These are phyloP conservation scores for Chlamydomonas reinhardtii DNA, from an alignment of 163 green algal species.

Conservation along the genomic window DNA sequence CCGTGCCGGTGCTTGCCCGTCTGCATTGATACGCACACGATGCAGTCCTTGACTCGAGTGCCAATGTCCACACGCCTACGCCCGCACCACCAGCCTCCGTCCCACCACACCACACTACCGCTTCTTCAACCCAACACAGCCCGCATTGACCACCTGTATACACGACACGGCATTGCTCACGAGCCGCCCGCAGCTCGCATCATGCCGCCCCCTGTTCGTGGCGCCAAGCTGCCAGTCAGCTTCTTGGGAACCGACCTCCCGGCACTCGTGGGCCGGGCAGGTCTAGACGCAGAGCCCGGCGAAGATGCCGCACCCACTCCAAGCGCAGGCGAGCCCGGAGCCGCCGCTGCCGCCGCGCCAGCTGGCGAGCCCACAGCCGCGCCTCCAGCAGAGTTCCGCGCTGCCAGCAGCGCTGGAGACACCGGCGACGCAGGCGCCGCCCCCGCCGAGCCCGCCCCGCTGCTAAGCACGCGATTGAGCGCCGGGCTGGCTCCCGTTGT, in stretches of 20 bases:
- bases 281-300: not conserved
- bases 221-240: conserved; percentile 3
- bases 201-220: conserved; percentile 17
- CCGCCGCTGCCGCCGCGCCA: not conserved
- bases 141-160: no score
- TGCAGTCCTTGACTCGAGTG: no score
- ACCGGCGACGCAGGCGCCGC: no score
- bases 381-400: not conserved
- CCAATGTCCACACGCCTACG: no score
- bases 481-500: no score
- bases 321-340: not conserved
- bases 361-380: not conserved
- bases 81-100: no score
- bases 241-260: not conserved
- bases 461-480: not conserved
- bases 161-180: no score
- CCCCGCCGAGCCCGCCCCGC: no score
- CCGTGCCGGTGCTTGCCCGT: no score
- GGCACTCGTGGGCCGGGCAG: conserved; percentile 15
- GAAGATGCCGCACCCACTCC: not conserved
- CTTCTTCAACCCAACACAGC: no score
- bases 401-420: not conserved
- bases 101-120: no score
- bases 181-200: conserved; percentile 22
- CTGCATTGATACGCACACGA: no score